A percentile compares a stretch with the other conserved stretches of the same genome.
phyloP scores from a whole-genome alignment of 306 rosid genomes.

The Acacia melanoxylon region DNA sequence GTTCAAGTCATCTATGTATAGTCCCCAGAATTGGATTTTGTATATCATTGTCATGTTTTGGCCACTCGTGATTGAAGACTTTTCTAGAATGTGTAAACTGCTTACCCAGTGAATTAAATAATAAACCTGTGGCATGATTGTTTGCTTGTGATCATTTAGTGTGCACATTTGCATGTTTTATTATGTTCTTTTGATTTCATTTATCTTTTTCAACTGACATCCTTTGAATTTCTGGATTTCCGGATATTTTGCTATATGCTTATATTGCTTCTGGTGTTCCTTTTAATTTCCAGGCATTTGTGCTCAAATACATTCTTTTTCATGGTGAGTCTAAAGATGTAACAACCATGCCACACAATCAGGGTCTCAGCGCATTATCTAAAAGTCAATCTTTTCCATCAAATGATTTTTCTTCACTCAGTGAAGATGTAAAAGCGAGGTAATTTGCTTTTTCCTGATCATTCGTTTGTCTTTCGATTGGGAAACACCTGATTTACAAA shows the following conservation, averaged over 20 bases:
- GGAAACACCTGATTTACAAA: slow-evolving; percentile 22
- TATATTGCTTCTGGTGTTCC: slow-evolving; percentile 31
- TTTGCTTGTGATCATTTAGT: neutral
- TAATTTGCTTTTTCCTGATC: slow-evolving; percentile 47
- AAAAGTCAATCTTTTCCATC: slow-evolving; percentile 60
- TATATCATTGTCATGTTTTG: neutral
- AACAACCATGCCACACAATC: slow-evolving; percentile 45
- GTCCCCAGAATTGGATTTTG: neutral
- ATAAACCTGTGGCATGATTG: neutral
- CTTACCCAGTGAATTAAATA: slow-evolving; percentile 22
- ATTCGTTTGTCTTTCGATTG: slow-evolving; percentile 32
- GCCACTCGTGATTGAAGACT: slow-evolving; percentile 10
- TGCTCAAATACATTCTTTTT: slow-evolving; percentile 80
- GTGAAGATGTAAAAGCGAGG: slow-evolving; percentile 83
- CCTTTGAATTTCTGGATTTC: slow-evolving; percentile 4
- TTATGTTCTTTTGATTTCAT: slow-evolving; percentile 19
- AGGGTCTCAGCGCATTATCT: slow-evolving; percentile 47
- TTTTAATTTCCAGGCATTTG: slow-evolving; percentile 77
- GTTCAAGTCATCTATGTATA: neutral
- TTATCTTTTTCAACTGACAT: slow-evolving; percentile 10
- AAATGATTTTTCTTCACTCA: slow-evolving; percentile 60
- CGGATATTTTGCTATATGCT: slow-evolving; percentile 10
- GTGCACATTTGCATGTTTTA: neutral
- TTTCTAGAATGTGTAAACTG: slow-evolving; percentile 15
- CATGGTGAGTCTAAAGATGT: slow-evolving; percentile 54